Conservation (phyloP, 169 alveolate genomes). For the Cryptosporidium canis region DNA sequence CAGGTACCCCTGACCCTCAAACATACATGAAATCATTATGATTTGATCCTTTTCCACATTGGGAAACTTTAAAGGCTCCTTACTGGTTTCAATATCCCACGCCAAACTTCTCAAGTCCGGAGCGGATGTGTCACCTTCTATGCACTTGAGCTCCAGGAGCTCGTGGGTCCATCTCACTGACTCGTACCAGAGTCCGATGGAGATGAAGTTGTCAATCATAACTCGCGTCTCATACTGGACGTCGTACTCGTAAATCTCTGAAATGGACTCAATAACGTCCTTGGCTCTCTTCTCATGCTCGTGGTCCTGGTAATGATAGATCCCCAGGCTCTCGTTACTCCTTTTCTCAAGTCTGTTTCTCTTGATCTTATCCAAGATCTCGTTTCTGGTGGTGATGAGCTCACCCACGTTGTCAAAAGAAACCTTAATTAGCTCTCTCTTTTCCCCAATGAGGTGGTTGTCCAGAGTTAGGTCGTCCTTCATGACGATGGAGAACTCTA, state of each 20-base stretch:
- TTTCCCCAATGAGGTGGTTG: constrained; percentile 88
- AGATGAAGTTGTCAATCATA: constrained; percentile 92
- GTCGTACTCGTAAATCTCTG: constrained; percentile 95
- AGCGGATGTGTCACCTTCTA: constrained; percentile 84
- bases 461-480: constrained; percentile 87
- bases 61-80: constrained; percentile 98
- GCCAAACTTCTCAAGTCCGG: constrained; percentile 92
- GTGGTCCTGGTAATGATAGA: constrained; percentile 66
- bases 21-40: constrained; percentile 90
- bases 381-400: constrained; percentile 82
- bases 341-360: constrained; percentile 75
- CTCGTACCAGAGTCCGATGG: constrained; percentile 96
- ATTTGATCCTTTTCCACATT: constrained; percentile 91
- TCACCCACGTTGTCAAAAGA: constrained; percentile 87
- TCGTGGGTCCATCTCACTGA: constrained; percentile 80
- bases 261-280: constrained; percentile 84
- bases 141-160: constrained; percentile 72
- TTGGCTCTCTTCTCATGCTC: constrained; percentile 74
- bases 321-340: constrained; percentile 72
- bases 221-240: constrained; percentile 93
- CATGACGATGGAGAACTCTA: constrained; percentile 78
- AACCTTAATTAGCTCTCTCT: constrained; percentile 84
- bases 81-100: constrained; percentile 98
- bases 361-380: constrained; percentile 79
- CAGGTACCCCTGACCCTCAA: constrained; percentile 95